Conservation (phyloP, 2,329 filamentous ascomycete genomes). For the Cercospora brassicicola region DNA sequence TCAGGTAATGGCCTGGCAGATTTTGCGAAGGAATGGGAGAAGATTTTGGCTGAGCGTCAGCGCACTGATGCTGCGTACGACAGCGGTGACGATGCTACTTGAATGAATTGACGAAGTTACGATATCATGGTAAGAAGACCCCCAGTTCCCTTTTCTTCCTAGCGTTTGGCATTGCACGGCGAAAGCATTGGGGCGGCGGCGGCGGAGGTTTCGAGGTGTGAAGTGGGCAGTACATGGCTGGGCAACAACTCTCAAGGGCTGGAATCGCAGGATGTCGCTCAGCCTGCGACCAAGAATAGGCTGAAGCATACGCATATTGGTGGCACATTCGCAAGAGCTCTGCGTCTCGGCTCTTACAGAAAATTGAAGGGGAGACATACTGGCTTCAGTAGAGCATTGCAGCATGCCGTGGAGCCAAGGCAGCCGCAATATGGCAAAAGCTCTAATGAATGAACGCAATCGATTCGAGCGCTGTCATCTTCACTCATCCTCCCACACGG, state of each 20-base stretch:
- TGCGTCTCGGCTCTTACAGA: neutral
- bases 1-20: constrained; percentile 70
- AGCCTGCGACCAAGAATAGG: neutral
- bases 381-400: neutral
- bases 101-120: neutral
- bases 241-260: neutral
- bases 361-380: neutral
- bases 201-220: neutral
- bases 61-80: constrained; percentile 38
- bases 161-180: neutral
- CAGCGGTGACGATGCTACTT: constrained; percentile 31
- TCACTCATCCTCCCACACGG: too few relatives aligned
- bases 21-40: constrained; percentile 53
- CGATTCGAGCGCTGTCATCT: too few relatives aligned
- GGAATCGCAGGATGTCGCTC: neutral
- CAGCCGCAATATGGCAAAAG: neutral
- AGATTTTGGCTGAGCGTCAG: constrained; percentile 46
- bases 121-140: neutral
- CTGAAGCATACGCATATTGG: neutral
- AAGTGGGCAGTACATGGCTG: neutral
- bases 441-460: neutral
- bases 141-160: neutral
- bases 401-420: neutral
- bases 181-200: neutral
- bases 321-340: neutral